phyloP scores from a whole-genome alignment of 2,329 filamentous ascomycete species.

The Fusarium secorum region DNA sequence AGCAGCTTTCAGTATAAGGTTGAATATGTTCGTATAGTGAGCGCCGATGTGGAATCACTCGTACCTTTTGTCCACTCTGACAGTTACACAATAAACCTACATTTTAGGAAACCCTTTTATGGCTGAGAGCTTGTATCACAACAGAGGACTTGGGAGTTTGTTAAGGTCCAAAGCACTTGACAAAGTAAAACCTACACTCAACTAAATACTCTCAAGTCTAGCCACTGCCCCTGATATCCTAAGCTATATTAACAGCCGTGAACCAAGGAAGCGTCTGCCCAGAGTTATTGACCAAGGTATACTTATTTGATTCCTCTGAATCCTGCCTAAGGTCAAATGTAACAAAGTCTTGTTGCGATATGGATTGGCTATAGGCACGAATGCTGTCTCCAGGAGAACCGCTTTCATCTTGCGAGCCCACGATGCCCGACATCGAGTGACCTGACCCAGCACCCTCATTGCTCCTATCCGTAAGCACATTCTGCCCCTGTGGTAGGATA shows the following conservation, averaged over 20 bases:
- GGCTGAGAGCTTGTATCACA: neutral
- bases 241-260: neutral
- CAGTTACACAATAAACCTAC: no score
- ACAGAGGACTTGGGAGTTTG: neutral
- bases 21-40: no score
- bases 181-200: neutral
- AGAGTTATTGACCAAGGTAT: neutral
- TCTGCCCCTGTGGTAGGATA: neutral
- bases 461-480: neutral
- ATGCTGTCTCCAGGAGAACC: neutral
- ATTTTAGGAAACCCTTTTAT: no score
- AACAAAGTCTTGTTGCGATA: neutral
- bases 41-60: no score
- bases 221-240: neutral
- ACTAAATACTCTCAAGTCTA: neutral
- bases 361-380: neutral
- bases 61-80: no score
- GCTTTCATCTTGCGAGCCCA: neutral
- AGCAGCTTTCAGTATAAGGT: no score
- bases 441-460: neutral
- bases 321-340: neutral
- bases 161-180: fast-evolving
- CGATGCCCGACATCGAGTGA: neutral
- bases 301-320: neutral
- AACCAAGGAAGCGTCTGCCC: neutral